Conservation (phyloP, 768 basidiomycete species). For the Nidularia sp. region DNA sequence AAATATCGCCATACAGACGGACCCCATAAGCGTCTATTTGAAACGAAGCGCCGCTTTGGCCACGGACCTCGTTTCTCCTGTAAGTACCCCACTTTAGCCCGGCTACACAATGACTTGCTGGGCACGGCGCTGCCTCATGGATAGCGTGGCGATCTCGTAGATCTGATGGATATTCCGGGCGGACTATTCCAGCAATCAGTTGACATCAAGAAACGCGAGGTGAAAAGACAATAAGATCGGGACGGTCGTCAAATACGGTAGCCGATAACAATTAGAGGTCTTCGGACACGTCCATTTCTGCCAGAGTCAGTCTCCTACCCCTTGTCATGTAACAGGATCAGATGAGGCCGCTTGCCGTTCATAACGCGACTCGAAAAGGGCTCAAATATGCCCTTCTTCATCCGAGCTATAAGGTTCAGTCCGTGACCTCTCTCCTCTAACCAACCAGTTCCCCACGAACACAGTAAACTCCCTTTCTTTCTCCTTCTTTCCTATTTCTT, state of each 20-base stretch:
- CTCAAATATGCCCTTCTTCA: conserved; percentile 12
- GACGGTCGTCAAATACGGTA: conserved; percentile 19
- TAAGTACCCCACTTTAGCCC: too few relatives aligned
- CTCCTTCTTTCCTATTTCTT: conserved; percentile 10
- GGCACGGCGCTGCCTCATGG: neutral
- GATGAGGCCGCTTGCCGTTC: conserved; percentile 5
- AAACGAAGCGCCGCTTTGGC: too few relatives aligned
- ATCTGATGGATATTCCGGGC: neutral
- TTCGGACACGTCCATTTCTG: conserved; percentile 7
- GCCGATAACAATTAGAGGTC: conserved; percentile 32
- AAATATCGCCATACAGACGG: too few relatives aligned
- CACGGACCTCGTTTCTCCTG: too few relatives aligned
- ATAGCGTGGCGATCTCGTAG: neutral
- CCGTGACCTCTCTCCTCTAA: neutral
- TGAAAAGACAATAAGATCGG: conserved; percentile 38
- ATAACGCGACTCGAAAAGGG: conserved; percentile 3
- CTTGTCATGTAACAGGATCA: conserved; percentile 12
- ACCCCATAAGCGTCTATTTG: too few relatives aligned
- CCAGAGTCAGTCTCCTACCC: conserved; percentile 6
- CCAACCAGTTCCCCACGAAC: conserved; percentile 3
- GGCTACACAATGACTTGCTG: neutral
- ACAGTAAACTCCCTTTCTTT: conserved; percentile 4
- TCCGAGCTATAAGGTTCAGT: conserved; percentile 13
- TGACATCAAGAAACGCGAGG: conserved; percentile 6
- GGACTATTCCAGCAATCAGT: neutral